These are phyloP conservation scores for Plasmopara viticola DNA, from an alignment of 352 stramenopile species.

Conservation along the genomic window DNA sequence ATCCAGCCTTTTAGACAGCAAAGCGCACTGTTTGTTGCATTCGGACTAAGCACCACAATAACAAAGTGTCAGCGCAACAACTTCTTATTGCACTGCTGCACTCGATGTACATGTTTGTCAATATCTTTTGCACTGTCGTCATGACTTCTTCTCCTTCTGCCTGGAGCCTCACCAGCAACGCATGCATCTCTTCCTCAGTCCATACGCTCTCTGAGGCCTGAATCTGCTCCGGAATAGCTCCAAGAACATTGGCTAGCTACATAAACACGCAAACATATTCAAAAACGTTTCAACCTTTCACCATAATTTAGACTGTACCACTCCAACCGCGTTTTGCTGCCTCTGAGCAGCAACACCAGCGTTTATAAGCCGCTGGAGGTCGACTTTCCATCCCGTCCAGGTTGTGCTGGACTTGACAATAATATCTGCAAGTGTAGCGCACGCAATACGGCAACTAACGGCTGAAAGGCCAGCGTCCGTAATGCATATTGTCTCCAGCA, in stretches of 20 bases:
- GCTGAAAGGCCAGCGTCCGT: constrained; percentile 11
- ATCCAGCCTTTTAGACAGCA: constrained; percentile 65
- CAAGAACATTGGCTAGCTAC: constrained; percentile 43
- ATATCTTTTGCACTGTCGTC: constrained; percentile 30
- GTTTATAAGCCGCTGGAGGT: constrained; percentile 43
- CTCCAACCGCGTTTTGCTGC: constrained; percentile 19
- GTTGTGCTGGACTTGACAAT: constrained; percentile 37
- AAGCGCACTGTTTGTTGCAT: constrained; percentile 34
- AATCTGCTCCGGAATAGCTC: constrained; percentile 45
- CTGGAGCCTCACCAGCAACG: constrained; percentile 31
- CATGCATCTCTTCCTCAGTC: constrained; percentile 19
- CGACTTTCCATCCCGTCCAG: constrained; percentile 41
- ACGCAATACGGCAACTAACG: constrained; percentile 41
- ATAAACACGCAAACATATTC: not conserved
- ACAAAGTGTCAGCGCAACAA: not conserved
- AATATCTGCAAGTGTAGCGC: constrained; percentile 41
- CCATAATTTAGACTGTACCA: constrained; percentile 22
- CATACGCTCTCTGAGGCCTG: constrained; percentile 20
- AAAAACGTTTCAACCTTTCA: not conserved
- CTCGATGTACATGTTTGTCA: constrained; percentile 37
- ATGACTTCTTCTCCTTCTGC: constrained; percentile 36
- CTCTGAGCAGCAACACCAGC: constrained; percentile 28
- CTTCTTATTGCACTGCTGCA: not conserved
- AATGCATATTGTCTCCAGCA: constrained; percentile 31
- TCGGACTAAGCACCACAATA: constrained; percentile 22